Base-by-base conservation (phyloP, 2,329 filamentous ascomycete species). In the Sclerotinia spermophila region DNA sequence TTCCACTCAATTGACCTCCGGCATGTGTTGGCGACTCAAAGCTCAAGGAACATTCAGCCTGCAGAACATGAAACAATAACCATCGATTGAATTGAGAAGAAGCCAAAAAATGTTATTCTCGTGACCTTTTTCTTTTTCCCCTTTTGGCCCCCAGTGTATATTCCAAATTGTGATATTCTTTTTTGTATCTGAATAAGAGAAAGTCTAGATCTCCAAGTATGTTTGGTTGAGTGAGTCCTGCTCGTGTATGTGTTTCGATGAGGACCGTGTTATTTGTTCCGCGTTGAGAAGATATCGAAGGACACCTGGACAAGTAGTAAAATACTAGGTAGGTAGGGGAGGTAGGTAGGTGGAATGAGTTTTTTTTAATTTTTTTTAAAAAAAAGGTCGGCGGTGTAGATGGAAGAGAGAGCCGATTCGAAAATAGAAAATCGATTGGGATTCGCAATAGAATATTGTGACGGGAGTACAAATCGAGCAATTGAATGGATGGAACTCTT, bases 11-110 rank as follows among this genome's bases (percentile, higher is more conserved):
- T 74, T 76, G 73, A 72, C 67, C 72, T 77, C 72, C 53, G 73
- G 73, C 74, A 77, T 76, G 72, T 77, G 76, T 73, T 76, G 77
- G 76, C 75, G 73, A 76, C 74, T 77, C 73, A 74, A 77, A 74
- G 69, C 60, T 74, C 72, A 73, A 74, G 74, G 73, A 75, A 76
- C 72, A 62, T 73, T 74, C 69, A 75, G 74, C 69, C 70, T 72
- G 76, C 76, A 76, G 75, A 68, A 75, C 72, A 71, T 78, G 77
- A 78, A 78, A 78, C 77, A 74, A 66, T 71, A 72, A 75, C 58
- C 68, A 71, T 74, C 66, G 58, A 72, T 72, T 42, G 60, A 72
- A 71, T 21, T 74, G 72, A 72, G 71, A 73, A 73, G 68, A 73
- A 73, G 53, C 74, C 67, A 70, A 70, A 67, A 61, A 61, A 45